Conservation (phyloP, 2,329 filamentous ascomycete species). For the Xylaria sp. region DNA sequence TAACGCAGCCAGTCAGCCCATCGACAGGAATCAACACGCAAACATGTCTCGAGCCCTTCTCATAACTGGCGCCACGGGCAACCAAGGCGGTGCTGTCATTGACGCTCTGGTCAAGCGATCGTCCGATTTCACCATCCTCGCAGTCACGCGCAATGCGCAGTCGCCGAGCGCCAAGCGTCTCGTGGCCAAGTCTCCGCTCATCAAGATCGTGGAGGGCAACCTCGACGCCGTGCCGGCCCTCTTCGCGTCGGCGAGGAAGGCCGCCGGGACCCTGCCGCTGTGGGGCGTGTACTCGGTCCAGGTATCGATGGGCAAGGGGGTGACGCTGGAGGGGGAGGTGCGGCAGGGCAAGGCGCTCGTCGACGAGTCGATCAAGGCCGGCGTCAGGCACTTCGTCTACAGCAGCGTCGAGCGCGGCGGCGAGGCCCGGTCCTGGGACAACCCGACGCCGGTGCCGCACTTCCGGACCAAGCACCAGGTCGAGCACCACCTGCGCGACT, state of each 20-base stretch:
- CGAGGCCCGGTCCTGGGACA: constrained; percentile 49
- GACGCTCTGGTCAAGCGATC: constrained; percentile 41
- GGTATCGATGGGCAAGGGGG: constrained; percentile 39
- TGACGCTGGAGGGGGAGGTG: constrained; percentile 41
- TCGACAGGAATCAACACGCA: too few relatives aligned
- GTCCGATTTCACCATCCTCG: constrained; percentile 49
- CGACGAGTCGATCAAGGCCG: constrained; percentile 57
- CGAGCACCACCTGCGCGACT: constrained; percentile 61
- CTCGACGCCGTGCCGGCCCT: constrained; percentile 54
- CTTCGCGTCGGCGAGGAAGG: constrained; percentile 48
- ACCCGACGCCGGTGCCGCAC: constrained; percentile 60
- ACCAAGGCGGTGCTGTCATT: constrained; percentile 50
- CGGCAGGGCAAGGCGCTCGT: constrained; percentile 61
- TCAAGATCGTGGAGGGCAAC: constrained; percentile 52
- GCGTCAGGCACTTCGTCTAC: constrained; percentile 65
- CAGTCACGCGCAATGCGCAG: constrained; percentile 59
- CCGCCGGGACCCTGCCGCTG: constrained; percentile 39
- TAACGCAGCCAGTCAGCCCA: too few relatives aligned
- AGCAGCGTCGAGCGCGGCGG: constrained; percentile 66
- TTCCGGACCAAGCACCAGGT: constrained; percentile 65
- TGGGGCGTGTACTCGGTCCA: constrained; percentile 65
- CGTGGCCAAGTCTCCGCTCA: constrained; percentile 42
- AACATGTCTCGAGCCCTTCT: constrained; percentile 43
- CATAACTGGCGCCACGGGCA: constrained; percentile 51
- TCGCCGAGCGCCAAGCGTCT: constrained; percentile 53